Evolutionary conservation across 2,329 filamentous ascomycete species (phyloP).

Genomic region (Cercospora sp.): DNA sequence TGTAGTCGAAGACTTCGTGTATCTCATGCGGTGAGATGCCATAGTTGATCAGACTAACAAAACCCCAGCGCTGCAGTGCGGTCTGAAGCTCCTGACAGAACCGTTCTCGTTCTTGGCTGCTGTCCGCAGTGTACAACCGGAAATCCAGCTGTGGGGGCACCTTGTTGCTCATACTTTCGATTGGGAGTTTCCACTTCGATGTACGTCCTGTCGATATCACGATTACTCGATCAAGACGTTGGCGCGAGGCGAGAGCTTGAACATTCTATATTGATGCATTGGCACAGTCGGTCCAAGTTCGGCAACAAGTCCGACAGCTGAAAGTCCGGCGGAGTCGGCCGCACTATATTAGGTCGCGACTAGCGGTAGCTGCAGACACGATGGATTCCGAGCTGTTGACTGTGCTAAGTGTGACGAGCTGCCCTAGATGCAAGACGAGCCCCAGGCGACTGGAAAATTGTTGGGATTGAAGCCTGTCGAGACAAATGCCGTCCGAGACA

Average conservation of each 20-base stretch:
- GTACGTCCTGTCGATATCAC: background rate
- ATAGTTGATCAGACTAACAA: conserved; percentile 19
- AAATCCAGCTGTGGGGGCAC: conserved; percentile 18
- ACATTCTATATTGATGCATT: background rate
- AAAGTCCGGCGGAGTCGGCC: background rate
- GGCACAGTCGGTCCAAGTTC: background rate
- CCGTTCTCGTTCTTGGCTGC: background rate
- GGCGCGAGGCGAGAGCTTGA: background rate
- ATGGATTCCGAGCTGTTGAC: background rate
- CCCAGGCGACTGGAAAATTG: background rate
- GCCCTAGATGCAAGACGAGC: background rate
- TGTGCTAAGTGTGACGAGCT: background rate
- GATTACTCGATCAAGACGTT: background rate
- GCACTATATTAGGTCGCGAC: background rate
- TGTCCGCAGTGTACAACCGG: conserved; percentile 10
- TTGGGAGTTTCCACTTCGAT: background rate
- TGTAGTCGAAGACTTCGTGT: conserved; percentile 15
- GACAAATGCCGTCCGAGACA: background rate
- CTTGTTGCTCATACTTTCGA: background rate
- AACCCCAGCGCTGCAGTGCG: conserved; percentile 19
- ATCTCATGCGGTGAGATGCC: conserved; percentile 11
- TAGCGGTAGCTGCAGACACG: background rate
- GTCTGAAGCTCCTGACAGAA: conserved; percentile 12
- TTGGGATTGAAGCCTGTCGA: background rate
- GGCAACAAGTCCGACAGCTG: background rate